Evolutionary conservation across 768 basidiomycete species (phyloP).

Genomic region (Ramaria sp.): DNA sequence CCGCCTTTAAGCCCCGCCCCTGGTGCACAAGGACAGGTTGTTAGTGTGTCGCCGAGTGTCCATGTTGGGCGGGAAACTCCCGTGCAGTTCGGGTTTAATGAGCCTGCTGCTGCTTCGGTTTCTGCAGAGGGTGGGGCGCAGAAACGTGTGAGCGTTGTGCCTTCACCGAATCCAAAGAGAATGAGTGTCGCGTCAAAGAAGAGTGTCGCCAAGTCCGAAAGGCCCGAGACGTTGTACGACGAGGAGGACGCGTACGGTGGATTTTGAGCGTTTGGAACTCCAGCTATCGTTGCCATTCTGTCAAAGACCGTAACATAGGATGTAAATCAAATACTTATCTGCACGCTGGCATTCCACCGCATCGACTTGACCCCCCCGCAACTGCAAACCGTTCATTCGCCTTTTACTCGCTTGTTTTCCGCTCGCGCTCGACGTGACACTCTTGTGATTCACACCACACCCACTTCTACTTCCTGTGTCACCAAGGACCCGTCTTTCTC

Average conservation of each 20-base stretch:
- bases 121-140: slow-evolving; percentile 10
- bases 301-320: no score
- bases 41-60: not conserved
- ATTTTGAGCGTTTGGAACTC: slow-evolving; percentile 30
- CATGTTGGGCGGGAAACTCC: slow-evolving; percentile 12
- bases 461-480: no score
- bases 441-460: no score
- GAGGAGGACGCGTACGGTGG: slow-evolving; percentile 63
- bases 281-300: no score
- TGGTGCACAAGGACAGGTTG: not conserved
- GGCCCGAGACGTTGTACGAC: slow-evolving; percentile 45
- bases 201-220: slow-evolving; percentile 9
- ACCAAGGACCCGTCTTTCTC: no score
- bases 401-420: no score
- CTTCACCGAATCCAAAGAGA: slow-evolving; percentile 6
- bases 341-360: no score
- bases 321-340: no score
- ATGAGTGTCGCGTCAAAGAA: slow-evolving; percentile 9
- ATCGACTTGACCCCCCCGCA: no score
- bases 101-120: not conserved
- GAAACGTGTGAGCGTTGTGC: slow-evolving; percentile 10
- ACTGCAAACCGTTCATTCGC: no score
- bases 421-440: no score
- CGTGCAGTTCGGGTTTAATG: slow-evolving; percentile 12
- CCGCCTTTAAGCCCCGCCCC: slow-evolving; percentile 8